A percentile compares a stretch with the other conserved stretches of the same genome.
phyloP scores from a whole-genome alignment of 306 rosid species.

The Prunus dulcis region DNA sequence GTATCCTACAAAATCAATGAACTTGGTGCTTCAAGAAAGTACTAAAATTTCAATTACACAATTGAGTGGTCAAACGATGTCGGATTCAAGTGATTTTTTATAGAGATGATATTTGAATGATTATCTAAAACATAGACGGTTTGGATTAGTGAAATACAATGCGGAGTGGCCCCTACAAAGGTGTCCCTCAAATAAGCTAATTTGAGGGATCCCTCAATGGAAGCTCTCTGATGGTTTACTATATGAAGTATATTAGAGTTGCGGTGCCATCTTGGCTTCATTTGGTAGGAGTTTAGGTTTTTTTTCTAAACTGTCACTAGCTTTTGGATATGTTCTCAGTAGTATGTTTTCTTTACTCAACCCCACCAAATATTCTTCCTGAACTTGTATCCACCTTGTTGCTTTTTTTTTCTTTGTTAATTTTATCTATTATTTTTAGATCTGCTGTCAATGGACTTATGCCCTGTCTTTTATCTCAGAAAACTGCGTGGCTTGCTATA shows the following conservation, averaged over 20 bases:
- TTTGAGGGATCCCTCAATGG: no score
- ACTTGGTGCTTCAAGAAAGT: no score
- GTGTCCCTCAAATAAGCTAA: no score
- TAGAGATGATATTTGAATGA: no score
- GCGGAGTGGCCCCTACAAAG: no score
- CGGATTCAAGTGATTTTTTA: no score
- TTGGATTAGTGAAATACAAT: no score
- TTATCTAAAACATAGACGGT: no score
- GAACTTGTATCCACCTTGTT: background rate
- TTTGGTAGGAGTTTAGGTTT: no score
- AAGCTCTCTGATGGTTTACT: background rate
- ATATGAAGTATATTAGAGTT: background rate
- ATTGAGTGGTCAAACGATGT: no score
- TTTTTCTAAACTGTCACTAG: background rate
- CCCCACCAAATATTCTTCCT: background rate
- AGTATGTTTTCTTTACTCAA: background rate
- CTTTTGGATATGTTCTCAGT: background rate
- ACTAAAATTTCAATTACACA: no score
- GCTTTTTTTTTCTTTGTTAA: background rate
- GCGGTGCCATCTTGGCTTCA: background rate
- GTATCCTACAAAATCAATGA: no score
- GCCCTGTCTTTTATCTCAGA: constrained; percentile 47
- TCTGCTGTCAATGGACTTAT: constrained; percentile 1
- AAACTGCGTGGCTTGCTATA: constrained; percentile 66
- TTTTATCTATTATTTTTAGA: background rate